A percentile compares a stretch with the other conserved stretches of the same genome.
Evolutionary conservation across 495 filamentous ascomycete species (phyloP).

Genomic region (Talaromyces proteolyticus): DNA sequence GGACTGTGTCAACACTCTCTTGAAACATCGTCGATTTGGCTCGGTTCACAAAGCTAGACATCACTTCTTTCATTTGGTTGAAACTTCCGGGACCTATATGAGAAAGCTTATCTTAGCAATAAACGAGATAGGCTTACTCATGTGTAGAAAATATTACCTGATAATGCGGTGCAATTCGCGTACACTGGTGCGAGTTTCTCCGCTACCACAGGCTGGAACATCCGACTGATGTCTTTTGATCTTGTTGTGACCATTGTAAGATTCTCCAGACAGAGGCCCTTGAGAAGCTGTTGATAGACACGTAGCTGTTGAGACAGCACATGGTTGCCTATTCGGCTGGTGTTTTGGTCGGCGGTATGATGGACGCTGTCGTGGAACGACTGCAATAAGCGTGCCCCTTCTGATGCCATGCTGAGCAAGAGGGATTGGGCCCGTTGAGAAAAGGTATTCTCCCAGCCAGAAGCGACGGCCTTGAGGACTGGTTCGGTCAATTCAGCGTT

Average conservation of each 20-base stretch:
- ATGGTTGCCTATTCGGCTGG: neutral
- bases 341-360: neutral
- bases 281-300: slow-evolving; percentile 2
- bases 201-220: slow-evolving; percentile 3
- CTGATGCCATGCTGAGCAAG: slow-evolving; percentile 16
- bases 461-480: slow-evolving; percentile 44
- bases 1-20: slow-evolving; percentile 1
- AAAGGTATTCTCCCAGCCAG: slow-evolving; percentile 54
- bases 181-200: slow-evolving; percentile 2
- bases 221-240: slow-evolving; percentile 6
- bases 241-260: slow-evolving; percentile 10
- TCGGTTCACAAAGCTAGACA: neutral
- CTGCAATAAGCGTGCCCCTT: neutral
- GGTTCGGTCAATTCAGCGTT: slow-evolving; percentile 38
- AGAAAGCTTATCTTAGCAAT: slow-evolving; percentile 4
- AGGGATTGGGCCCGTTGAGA: slow-evolving; percentile 33
- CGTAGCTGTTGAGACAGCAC: neutral
- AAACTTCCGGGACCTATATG: slow-evolving; percentile 2
- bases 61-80: slow-evolving; percentile 5
- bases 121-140: neutral
- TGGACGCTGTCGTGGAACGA: neutral
- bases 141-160: slow-evolving; percentile 3
- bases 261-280: slow-evolving; percentile 12
- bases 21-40: slow-evolving; percentile 2
- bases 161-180: slow-evolving; percentile 5